Conservation (phyloP, 1,284 basidiomycete species). For the Rhodotorula sp. region DNA sequence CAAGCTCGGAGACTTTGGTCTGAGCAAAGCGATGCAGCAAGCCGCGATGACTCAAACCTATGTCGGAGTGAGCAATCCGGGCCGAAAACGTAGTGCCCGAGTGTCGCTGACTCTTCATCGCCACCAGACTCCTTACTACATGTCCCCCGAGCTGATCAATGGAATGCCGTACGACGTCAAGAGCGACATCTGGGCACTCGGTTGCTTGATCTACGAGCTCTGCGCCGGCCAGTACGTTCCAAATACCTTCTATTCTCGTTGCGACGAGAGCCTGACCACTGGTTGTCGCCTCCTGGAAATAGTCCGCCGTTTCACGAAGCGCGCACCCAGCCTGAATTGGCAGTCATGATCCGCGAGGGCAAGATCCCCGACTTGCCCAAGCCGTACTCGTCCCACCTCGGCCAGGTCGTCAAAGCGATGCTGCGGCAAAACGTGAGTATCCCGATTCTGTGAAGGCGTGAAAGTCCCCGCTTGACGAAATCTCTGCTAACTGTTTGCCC, state of each 20-base stretch:
- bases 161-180: constrained; percentile 96
- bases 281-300: no score
- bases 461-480: not conserved
- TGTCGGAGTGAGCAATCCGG: constrained; percentile 69
- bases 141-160: constrained; percentile 96
- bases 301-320: constrained; percentile 85
- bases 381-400: constrained; percentile 71
- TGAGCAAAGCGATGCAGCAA: constrained; percentile 85
- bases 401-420: constrained; percentile 79
- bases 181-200: constrained; percentile 96
- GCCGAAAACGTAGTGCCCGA: not conserved
- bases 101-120: not conserved
- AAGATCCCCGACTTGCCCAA: constrained; percentile 81
- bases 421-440: constrained; percentile 72
- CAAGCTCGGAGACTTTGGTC: constrained; percentile 93
- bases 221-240: constrained; percentile 71
- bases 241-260: not conserved
- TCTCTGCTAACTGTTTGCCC: not conserved
- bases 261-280: not conserved
- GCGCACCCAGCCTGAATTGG: constrained; percentile 79
- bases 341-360: constrained; percentile 76
- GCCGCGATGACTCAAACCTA: constrained; percentile 91
- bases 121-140: constrained; percentile 89
- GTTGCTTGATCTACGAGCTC: constrained; percentile 92
- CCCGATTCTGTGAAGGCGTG: no score